Conservation (phyloP, 2,329 filamentous ascomycete genomes). For the Epichloe baconii region DNA sequence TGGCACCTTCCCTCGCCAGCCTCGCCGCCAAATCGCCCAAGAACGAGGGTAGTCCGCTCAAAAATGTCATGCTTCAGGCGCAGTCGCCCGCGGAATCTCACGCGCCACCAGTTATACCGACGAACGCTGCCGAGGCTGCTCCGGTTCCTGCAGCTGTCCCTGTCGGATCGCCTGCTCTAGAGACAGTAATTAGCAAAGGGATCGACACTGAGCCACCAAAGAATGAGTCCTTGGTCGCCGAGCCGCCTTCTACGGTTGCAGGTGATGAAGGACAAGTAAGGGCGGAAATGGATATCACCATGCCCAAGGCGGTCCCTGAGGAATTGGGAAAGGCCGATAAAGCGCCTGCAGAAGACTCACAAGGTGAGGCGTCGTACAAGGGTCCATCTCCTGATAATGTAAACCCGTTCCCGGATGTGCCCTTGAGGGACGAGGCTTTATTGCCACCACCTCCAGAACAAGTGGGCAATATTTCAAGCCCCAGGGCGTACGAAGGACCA, state of each 20-base stretch:
- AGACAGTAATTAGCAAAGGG: background rate
- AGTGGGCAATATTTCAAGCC: constrained; percentile 26
- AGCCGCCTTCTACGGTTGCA: constrained; percentile 20
- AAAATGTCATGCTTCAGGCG: constrained; percentile 37
- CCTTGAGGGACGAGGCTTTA: constrained; percentile 11
- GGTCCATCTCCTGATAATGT: background rate
- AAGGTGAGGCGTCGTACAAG: background rate
- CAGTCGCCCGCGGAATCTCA: constrained; percentile 29
- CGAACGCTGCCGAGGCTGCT: background rate
- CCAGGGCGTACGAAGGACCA: constrained; percentile 16
- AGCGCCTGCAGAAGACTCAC: constrained; percentile 5
- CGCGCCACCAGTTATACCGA: constrained; percentile 1
- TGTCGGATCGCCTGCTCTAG: constrained; percentile 4
- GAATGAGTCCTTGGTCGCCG: constrained; percentile 14
- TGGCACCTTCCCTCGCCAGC: constrained; percentile 17
- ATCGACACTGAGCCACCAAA: constrained; percentile 5
- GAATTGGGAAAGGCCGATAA: background rate
- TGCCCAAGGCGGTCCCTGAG: background rate
- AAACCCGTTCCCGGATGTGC: background rate
- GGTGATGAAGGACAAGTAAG: constrained; percentile 17
- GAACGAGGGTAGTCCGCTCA: constrained; percentile 38
- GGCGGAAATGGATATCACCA: constrained; percentile 13
- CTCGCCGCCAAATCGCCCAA: constrained; percentile 19
- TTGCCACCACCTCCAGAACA: constrained; percentile 26
- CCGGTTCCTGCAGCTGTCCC: background rate